Evolutionary conservation across 73 alveolate species (phyloP), one percentile per base, ranked within the genome.

Genomic region (Strombidium stylifer): DNA sequence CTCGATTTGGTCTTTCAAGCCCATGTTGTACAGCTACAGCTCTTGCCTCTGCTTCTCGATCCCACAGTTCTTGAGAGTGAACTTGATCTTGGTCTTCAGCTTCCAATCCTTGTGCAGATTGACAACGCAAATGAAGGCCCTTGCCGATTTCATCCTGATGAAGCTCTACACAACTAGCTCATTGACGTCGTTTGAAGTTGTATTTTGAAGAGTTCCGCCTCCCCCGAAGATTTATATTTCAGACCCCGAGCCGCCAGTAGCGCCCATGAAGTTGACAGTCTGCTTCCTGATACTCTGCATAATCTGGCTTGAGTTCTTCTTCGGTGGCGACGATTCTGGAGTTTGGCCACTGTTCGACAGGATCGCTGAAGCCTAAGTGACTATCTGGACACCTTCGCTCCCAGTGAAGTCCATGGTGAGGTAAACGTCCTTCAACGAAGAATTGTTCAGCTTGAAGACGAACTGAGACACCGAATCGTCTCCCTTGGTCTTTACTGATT

Each of bases 61-160:
- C 18, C 89, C 92, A 0, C 95, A 95, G 45, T 85, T 83, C 42
- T 82, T 89, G 82, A 90, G 64, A 20, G 97, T 81, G 53, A 90
- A 85, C 73, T 87, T 90, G 55, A 90, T 85, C 70, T 84, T 73
- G 51, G 93, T 73, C 75, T 90, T 90, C 56, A 90, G 75, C 71
- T 90, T 90, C 97, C 97, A 90, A 79, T 85, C 75, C 61, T 90
- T 85, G 55, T 68, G 56, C 71, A 90, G 80, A 53, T 79, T 90
- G 28, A 90, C 83, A 54, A 66, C 81, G 11, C 95, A 94, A 0
- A 90, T 94, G n/a, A n/a, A n/a, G n/a, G n/a, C n/a, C n/a, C n/a
- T n/a, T n/a, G n/a, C n/a, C n/a, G n/a, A n/a, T n/a, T n/a, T n/a
- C n/a, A n/a, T n/a, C n/a, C n/a, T n/a, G n/a, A n/a, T n/a, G n/a